Evolutionary conservation across 2,329 filamentous ascomycete species (phyloP).

Genomic region (Hypoxylon rubiginosum): DNA sequence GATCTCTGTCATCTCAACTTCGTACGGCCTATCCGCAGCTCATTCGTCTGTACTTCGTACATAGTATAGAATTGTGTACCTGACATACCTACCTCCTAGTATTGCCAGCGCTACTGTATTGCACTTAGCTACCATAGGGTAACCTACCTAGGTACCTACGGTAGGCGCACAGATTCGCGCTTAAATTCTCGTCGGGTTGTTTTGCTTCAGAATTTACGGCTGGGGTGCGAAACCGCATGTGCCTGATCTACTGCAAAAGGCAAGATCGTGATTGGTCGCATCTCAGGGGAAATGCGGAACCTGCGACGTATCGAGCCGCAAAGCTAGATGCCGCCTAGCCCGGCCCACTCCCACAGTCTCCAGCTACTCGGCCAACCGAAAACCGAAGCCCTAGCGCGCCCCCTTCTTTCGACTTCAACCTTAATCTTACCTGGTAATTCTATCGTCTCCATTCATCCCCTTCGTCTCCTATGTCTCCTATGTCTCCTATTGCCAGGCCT

Average conservation of each 20-base stretch:
- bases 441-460: not conserved
- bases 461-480: too few species aligned
- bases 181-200: constrained; percentile 43
- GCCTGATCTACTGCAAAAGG: constrained; percentile 49
- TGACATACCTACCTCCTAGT: too few species aligned
- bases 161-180: constrained; percentile 43
- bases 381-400: constrained; percentile 37
- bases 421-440: constrained; percentile 26
- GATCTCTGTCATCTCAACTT: constrained; percentile 31
- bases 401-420: constrained; percentile 30
- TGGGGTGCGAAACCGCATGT: constrained; percentile 56
- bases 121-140: too few species aligned
- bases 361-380: constrained; percentile 33
- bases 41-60: too few species aligned
- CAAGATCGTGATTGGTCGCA: constrained; percentile 44
- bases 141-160: not conserved
- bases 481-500: too few species aligned
- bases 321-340: constrained; percentile 34
- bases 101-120: constrained; percentile 20
- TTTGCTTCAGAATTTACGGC: constrained; percentile 56
- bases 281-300: constrained; percentile 33
- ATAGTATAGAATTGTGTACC: too few species aligned
- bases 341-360: constrained; percentile 11
- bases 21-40: not conserved
- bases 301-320: constrained; percentile 56